Base-by-base conservation (phyloP, 345 rosid genomes). In the Citrus inodora region DNA sequence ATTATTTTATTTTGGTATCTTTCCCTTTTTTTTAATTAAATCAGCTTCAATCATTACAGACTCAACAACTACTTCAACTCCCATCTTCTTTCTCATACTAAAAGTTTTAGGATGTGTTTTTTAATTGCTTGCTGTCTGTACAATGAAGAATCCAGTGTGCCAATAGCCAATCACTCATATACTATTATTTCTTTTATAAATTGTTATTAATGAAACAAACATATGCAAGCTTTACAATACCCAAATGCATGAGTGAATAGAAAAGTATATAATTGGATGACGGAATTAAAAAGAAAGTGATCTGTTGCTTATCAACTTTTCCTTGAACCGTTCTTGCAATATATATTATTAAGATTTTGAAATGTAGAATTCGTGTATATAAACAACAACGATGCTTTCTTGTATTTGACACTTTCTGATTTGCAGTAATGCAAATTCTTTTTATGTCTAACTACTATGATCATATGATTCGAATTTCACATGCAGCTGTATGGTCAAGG, bases 11-110 rank as follows among this genome's bases (percentile, higher is more conserved):
- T 62, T 9, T 22, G 40, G 62, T 61, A 11, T 27, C 48, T 74
- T 30, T 5, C 64, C 76, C 73, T 69, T 68, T 76, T 68, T 76
- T 56, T 35, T 74, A 67, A 65, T 80, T 81, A 78, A 56, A 42
- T 73, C 62, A 38, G 72, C 51, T 70, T 67, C 84, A 80, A 84
- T 85, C 80, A 84, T 87, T 78, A 68, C 80, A 70, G 59, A 67
- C 74, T 63, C 79, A 70, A 76, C 82, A 67, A 64, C 68, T 73
- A 58, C 78, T 74, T 76, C 80, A 75, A 75, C 83, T 80, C 35
- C 79, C 84, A 77, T 38, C n/a, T 66, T 22, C 53, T 7, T 7
- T 10, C 58, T 5, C 25, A 56, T 2, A 7, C 69, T 13, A 55
- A 70, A 70, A 58, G 48, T 32, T 64, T 63, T 58, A 21, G 73